Base-by-base conservation (phyloP, 352 stramenopile genomes). In the Phytophthora cactorum region DNA sequence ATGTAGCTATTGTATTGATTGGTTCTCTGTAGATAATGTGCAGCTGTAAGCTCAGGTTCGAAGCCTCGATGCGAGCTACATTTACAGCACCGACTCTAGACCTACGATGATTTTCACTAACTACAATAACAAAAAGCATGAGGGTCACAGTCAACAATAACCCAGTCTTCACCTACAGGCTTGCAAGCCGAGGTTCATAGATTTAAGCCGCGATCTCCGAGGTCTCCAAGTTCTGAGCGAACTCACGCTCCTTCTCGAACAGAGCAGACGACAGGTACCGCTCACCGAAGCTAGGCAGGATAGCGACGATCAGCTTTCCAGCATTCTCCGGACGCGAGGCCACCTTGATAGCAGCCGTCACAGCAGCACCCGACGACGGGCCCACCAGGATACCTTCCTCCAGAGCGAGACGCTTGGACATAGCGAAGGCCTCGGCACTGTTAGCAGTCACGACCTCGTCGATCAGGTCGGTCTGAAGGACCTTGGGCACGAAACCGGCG, bases 241-340 rank as follows among this genome's bases (percentile, higher is more conserved):
- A 89, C 67, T 93, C 84, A 41, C 88, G 86, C 68, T 95, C 88
- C 54, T 79, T 73, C 45, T 94, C 88, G 57, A 95, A 95, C 17
- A 95, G 74, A 27, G 82, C 70, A 43, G 88, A 92, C 46, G 84
- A 93, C 69, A 96, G 62, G 70, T 94, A 96, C 28, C 88, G 85
- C 74, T 97, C 93, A 51, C 93, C 92, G 71, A 97, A 97, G 59
- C 84, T 96, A 28, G 92, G 92, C 60, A 97, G 79, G 61, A 97
- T 95, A 44, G 86, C 87, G 15, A 98, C 91, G 54, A 95, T 96
- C 29, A 95, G 76, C 80, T 97, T 97, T 31, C 85, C 85, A 12
- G 72, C 76, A 59, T 89, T 94, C 81, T 97, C 89, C 5, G 86
- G 87, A 32, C 90, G 88, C 53, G 81, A 74, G 28, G 83, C 90